phyloP scores from a whole-genome alignment of 352 stramenopile species.

The Phytophthora uliginosa region DNA sequence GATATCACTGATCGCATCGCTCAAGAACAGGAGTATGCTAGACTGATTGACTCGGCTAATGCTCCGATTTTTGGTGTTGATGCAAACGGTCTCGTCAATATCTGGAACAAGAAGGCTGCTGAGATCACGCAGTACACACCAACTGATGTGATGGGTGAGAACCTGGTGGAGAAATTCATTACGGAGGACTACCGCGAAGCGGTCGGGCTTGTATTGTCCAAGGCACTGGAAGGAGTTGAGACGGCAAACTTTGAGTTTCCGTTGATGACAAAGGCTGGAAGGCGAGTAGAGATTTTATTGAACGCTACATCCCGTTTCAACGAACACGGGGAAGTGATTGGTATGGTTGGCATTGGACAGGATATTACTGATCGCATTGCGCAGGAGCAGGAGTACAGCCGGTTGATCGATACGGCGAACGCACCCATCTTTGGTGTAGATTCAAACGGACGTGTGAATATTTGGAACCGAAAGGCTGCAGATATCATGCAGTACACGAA shows the following conservation, averaged over 20 bases:
- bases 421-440: conserved; percentile 80
- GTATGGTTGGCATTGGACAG: conserved; percentile 76
- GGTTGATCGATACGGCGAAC: conserved; percentile 77
- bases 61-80: conserved; percentile 92
- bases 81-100: conserved; percentile 60
- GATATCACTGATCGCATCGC: conserved; percentile 80
- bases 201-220: conserved; percentile 58
- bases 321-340: conserved; percentile 69
- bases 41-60: conserved; percentile 83
- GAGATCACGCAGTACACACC: conserved; percentile 81
- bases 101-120: conserved; percentile 77
- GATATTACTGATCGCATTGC: conserved; percentile 72
- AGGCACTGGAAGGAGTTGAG: conserved; percentile 59
- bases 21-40: conserved; percentile 64
- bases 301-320: conserved; percentile 77
- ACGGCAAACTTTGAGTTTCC: conserved; percentile 82
- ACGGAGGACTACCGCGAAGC: conserved; percentile 64
- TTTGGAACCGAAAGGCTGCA: conserved; percentile 89
- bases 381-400: conserved; percentile 64
- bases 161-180: conserved; percentile 72
- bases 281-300: conserved; percentile 76
- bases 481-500: conserved; percentile 88
- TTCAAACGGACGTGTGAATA: conserved; percentile 67
- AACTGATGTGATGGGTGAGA: conserved; percentile 70
- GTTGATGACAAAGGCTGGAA: conserved; percentile 75